These are phyloP conservation scores for Clavispora carvajalis DNA, from an alignment of 805 yeast genomes.

Conservation along the genomic window DNA sequence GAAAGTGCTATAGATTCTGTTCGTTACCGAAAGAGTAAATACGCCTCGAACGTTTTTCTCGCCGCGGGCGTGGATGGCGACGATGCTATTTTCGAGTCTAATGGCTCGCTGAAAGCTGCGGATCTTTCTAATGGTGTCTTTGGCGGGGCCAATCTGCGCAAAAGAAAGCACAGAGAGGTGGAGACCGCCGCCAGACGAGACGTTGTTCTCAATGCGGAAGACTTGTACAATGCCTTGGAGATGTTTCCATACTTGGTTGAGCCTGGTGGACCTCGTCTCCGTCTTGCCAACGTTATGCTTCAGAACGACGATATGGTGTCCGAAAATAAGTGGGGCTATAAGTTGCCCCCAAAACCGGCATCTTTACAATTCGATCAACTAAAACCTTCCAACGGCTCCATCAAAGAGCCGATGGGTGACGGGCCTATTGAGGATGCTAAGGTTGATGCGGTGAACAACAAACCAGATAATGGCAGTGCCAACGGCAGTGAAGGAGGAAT, in stretches of 20 bases:
- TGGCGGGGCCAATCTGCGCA: constrained; percentile 1
- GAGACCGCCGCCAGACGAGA: constrained; percentile 14
- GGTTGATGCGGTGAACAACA: not conserved
- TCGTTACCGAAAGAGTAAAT: constrained; percentile 50
- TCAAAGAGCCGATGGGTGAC: constrained; percentile 2
- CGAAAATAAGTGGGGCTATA: constrained; percentile 19
- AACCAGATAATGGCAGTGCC: constrained; percentile 3
- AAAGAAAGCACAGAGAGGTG: constrained; percentile 8
- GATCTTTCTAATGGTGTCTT: not conserved
- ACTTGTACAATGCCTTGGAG: constrained; percentile 57
- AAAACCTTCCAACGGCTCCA: constrained; percentile 12
- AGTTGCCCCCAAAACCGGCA: constrained; percentile 24
- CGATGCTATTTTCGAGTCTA: not conserved
- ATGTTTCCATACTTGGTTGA: constrained; percentile 65
- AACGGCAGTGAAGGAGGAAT: not conserved
- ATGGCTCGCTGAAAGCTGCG: not conserved
- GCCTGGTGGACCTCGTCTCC: constrained; percentile 55
- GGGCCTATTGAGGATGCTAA: constrained; percentile 2
- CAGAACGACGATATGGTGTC: constrained; percentile 47
- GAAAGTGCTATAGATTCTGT: constrained; percentile 73
- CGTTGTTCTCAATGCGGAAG: constrained; percentile 56
- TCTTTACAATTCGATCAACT: constrained; percentile 1
- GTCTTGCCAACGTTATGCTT: constrained; percentile 45
- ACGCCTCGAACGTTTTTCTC: constrained; percentile 32
- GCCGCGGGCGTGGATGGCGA: constrained; percentile 12